Evolutionary conservation across 805 yeast genomes (phyloP).

Genomic region (Starmerella vaccinii): DNA sequence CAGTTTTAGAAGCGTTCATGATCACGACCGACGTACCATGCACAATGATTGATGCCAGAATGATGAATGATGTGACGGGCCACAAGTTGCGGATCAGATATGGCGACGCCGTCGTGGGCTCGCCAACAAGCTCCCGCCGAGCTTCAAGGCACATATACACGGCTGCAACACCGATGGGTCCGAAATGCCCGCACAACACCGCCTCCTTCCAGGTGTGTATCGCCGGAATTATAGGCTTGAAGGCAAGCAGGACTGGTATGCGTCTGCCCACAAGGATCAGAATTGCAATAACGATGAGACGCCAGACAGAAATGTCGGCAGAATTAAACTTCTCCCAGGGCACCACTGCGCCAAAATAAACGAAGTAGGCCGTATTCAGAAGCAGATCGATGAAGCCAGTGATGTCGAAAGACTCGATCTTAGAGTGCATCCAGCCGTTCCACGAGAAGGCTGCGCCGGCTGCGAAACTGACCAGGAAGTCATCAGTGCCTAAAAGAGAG

Average conservation of each 20-base stretch:
- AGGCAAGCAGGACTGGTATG: slow-evolving; percentile 33
- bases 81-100: slow-evolving; percentile 55
- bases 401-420: slow-evolving; percentile 51
- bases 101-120: slow-evolving; percentile 10
- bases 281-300: slow-evolving; percentile 30
- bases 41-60: slow-evolving; percentile 69
- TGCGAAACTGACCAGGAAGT: slow-evolving; percentile 58
- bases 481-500: slow-evolving; percentile 60
- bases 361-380: slow-evolving; percentile 55
- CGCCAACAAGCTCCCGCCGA: slow-evolving; percentile 31
- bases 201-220: slow-evolving; percentile 59
- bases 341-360: slow-evolving; percentile 58
- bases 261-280: slow-evolving; percentile 31
- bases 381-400: slow-evolving; percentile 57
- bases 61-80: slow-evolving; percentile 74
- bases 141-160: slow-evolving; percentile 45
- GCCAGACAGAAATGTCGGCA: slow-evolving; percentile 29
- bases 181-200: slow-evolving; percentile 61
- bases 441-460: slow-evolving; percentile 68
- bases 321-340: slow-evolving; percentile 58
- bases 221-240: slow-evolving; percentile 52
- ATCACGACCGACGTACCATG: slow-evolving; percentile 87
- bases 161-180: slow-evolving; percentile 67
- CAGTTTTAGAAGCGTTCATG: slow-evolving; percentile 26
- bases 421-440: slow-evolving; percentile 56